Percentiles rank a stretch among this genome's conserved stretches.
These are phyloP conservation scores for Aspergillus cejpii DNA, from an alignment of 2,329 filamentous ascomycete genomes.

Conservation along the genomic window DNA sequence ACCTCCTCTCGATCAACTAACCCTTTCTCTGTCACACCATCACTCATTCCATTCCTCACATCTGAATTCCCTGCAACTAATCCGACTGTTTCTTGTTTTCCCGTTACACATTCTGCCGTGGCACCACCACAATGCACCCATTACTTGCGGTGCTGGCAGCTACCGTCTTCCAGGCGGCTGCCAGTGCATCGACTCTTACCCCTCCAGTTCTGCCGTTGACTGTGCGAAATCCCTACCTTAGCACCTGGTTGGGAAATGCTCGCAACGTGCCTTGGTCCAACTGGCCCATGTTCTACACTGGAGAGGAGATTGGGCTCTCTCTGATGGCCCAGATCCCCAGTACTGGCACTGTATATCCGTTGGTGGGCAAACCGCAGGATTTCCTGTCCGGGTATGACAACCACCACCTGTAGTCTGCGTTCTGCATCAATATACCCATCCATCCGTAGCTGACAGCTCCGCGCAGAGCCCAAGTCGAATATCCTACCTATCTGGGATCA, in stretches of 20 bases:
- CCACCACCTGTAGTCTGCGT: not conserved
- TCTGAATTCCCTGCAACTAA: not conserved
- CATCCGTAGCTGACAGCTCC: not conserved
- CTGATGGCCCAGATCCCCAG: constrained; percentile 57
- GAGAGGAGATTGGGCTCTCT: constrained; percentile 59
- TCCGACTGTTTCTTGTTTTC: constrained; percentile 1
- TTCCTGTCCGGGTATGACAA: constrained; percentile 45
- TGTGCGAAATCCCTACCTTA: constrained; percentile 71
- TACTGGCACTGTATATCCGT: constrained; percentile 55
- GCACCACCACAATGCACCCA: constrained; percentile 26
- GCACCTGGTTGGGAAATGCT: constrained; percentile 66
- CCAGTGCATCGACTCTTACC: constrained; percentile 46
- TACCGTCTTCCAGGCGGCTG: constrained; percentile 37
- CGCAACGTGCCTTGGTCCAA: constrained; percentile 68
- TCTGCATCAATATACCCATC: not conserved
- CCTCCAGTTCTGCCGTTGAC: constrained; percentile 66
- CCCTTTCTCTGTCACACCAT: not conserved
- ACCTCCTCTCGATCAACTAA: not conserved
- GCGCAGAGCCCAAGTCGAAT: constrained; percentile 52
- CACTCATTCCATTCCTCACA: not conserved
- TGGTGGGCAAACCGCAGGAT: constrained; percentile 61
- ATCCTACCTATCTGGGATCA: constrained; percentile 53
- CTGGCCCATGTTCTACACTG: constrained; percentile 84
- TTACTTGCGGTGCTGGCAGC: constrained; percentile 28
- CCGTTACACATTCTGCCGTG: constrained; percentile 2